Evolutionary conservation across 2,329 filamentous ascomycete genomes (phyloP).

Genomic region (Penicillium sp.): DNA sequence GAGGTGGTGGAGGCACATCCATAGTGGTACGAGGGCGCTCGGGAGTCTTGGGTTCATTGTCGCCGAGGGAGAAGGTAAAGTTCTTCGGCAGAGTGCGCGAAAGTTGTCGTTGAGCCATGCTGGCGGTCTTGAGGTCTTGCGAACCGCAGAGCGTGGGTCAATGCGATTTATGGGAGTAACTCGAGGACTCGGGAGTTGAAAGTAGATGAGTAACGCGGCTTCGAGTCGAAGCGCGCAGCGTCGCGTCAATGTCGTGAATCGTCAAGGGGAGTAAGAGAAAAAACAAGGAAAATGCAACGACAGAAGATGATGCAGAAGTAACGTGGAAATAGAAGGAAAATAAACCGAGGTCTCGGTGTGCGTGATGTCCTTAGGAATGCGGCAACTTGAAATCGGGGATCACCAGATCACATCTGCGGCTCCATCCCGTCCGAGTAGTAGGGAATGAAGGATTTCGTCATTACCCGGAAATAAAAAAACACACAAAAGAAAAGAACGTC

Average conservation of each 20-base stretch:
- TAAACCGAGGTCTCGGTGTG: slow-evolving; percentile 13
- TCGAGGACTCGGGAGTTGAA: slow-evolving; percentile 2
- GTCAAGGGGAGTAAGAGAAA: slow-evolving; percentile 12
- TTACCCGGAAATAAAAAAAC: slow-evolving; percentile 11
- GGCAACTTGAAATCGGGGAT: slow-evolving; percentile 18
- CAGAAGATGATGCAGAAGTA: slow-evolving; percentile 9
- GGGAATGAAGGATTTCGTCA: slow-evolving; percentile 16
- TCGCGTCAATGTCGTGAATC: slow-evolving; percentile 18
- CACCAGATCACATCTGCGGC: slow-evolving; percentile 23
- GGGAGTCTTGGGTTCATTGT: slow-evolving; percentile 37
- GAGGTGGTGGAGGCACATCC: slow-evolving; percentile 39
- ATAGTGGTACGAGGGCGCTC: slow-evolving; percentile 34
- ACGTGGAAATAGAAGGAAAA: slow-evolving; percentile 1
- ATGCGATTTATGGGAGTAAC: slow-evolving; percentile 7
- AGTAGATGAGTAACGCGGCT: slow-evolving; percentile 3
- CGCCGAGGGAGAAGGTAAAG: slow-evolving; percentile 36
- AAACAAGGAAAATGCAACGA: slow-evolving; percentile 11
- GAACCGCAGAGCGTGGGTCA: slow-evolving; percentile 8
- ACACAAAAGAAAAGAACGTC: slow-evolving; percentile 16
- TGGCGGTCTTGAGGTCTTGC: slow-evolving; percentile 7
- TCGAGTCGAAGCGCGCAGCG: slow-evolving; percentile 12
- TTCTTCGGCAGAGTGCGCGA: slow-evolving; percentile 43
- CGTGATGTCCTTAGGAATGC: slow-evolving; percentile 18
- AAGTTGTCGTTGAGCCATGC: slow-evolving; percentile 35
- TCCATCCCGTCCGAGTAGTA: slow-evolving; percentile 18